A percentile compares a stretch with the other conserved stretches of the same genome.
Evolutionary conservation across 2,329 filamentous ascomycete genomes (phyloP).

Genomic region (Huntiella decipiens): DNA sequence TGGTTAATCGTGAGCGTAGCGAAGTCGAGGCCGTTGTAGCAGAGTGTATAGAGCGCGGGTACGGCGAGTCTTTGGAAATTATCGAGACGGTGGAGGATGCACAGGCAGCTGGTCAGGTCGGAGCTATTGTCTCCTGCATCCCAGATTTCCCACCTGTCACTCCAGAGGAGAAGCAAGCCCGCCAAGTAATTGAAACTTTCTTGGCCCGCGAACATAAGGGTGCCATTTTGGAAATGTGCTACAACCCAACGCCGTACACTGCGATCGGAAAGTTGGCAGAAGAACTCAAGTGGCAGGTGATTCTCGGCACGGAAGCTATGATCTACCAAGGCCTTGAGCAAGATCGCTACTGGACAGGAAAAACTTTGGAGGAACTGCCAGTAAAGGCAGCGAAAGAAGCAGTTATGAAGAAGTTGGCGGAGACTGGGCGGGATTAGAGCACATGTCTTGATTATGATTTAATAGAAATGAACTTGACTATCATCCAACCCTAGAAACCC

Average conservation of each 20-base stretch:
- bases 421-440: background rate
- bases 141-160: constrained; percentile 57
- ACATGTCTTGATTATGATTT: background rate
- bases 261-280: constrained; percentile 43
- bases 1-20: constrained; percentile 51
- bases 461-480: background rate
- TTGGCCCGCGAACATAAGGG: constrained; percentile 35
- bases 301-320: constrained; percentile 57
- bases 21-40: constrained; percentile 49
- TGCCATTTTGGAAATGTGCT: constrained; percentile 65
- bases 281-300: constrained; percentile 49
- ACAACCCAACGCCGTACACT: constrained; percentile 55
- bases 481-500: background rate
- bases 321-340: constrained; percentile 63
- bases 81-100: constrained; percentile 45
- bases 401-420: constrained; percentile 13
- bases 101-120: constrained; percentile 34
- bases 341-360: constrained; percentile 45
- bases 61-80: constrained; percentile 40
- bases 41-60: constrained; percentile 41
- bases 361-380: constrained; percentile 36
- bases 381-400: constrained; percentile 37
- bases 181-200: constrained; percentile 33
- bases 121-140: constrained; percentile 53
- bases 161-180: constrained; percentile 38